A percentile compares a stretch with the other conserved stretches of the same genome.
Conservation (phyloP, 2,329 filamentous ascomycete genomes). For the Ilyonectria sp. region DNA sequence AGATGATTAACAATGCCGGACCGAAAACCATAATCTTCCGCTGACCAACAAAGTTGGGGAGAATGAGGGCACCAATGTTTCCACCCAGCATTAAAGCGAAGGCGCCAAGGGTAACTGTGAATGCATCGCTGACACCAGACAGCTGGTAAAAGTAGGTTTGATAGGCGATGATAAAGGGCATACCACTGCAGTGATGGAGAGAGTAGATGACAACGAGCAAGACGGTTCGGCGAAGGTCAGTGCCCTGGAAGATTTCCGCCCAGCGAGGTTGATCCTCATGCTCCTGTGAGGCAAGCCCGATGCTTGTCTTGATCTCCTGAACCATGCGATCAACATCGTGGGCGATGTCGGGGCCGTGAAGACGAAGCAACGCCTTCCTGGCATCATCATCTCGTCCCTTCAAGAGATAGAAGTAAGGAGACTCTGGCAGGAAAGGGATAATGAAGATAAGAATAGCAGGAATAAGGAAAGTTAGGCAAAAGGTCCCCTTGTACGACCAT, state of each 20-base stretch:
- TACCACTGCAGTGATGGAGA: neutral
- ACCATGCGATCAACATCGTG: neutral
- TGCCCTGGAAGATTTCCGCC: neutral
- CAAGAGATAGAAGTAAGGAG: neutral
- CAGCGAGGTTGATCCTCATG: neutral
- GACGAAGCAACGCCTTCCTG: neutral
- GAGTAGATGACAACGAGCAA: neutral
- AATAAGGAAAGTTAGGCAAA: neutral
- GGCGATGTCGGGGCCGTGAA: neutral
- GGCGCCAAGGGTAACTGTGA: neutral
- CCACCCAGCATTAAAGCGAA: neutral
- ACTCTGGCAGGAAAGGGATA: neutral
- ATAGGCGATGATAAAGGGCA: neutral
- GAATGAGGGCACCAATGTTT: neutral
- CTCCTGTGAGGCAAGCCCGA: neutral
- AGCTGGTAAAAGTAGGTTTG: conserved; percentile 2
- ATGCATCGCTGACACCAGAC: neutral
- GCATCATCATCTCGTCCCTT: neutral
- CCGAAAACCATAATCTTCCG: neutral
- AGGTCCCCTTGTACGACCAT: neutral
- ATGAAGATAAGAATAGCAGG: neutral
- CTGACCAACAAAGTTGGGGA: neutral
- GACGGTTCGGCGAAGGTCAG: neutral
- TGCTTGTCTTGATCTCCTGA: neutral
- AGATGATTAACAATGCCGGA: neutral